Conservation (phyloP, 345 rosid genomes). For the Turnera subulata region DNA sequence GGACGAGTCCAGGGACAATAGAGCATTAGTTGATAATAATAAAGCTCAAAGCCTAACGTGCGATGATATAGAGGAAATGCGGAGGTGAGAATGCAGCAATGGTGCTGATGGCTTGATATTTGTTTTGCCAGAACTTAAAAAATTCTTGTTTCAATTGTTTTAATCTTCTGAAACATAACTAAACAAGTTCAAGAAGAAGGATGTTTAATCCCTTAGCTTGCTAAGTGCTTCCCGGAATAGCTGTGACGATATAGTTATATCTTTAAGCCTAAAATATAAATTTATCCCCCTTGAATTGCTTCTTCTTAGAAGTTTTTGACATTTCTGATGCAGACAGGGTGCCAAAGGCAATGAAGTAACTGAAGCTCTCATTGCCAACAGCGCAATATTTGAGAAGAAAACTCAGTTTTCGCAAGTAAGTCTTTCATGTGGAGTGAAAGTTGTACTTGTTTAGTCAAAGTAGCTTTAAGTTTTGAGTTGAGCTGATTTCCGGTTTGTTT, state of each 20-base stretch:
- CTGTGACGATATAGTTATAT: too few relatives aligned
- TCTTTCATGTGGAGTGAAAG: background rate
- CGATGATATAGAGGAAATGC: conserved; percentile 78
- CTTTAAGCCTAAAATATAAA: too few relatives aligned
- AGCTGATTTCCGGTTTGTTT: conserved; percentile 13
- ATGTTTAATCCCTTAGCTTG: background rate
- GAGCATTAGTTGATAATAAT: conserved; percentile 73
- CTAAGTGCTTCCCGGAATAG: background rate
- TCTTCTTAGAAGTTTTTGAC: background rate
- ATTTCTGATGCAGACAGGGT: conserved; percentile 59
- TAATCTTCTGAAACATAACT: too few relatives aligned
- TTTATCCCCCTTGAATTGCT: too few relatives aligned
- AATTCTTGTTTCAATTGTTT: too few relatives aligned
- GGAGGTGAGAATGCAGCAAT: conserved; percentile 37
- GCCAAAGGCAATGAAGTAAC: conserved; percentile 79
- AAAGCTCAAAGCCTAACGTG: conserved; percentile 74
- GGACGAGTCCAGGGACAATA: conserved; percentile 62
- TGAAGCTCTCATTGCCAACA: conserved; percentile 87
- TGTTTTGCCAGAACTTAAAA: too few relatives aligned
- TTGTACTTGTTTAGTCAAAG: background rate
- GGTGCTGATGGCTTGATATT: too few relatives aligned
- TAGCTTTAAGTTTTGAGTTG: background rate
- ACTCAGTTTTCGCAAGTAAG: conserved; percentile 71
- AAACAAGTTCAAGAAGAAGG: too few relatives aligned
- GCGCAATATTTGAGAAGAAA: conserved; percentile 87